Base-by-base conservation (phyloP, 257 asterid species). In the Oldenlandia corymbosa region DNA sequence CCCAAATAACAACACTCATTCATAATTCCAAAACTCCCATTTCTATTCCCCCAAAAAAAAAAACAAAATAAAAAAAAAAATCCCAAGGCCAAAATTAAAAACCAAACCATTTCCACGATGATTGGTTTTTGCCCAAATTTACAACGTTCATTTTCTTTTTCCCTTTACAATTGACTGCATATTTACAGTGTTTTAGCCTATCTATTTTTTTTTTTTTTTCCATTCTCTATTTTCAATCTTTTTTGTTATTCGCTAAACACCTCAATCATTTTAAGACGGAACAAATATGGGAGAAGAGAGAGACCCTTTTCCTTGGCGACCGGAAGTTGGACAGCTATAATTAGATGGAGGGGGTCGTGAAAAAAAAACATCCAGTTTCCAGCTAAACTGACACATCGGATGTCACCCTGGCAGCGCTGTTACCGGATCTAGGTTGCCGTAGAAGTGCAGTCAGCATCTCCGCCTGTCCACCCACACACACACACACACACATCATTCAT, bases 371-470 rank as follows among this genome's bases (percentile, higher is more conserved):
- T n/a, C n/a, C n/a, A n/a, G n/a, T n/a, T n/a, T n/a, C n/a, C 47
- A 13, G 65, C 49, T 70, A 76, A 66, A 71, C 77, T 54, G 80
- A 71, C 85, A 78, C 67, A 61, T 80, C 83, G 75, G 82, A 76
- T 48, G 85, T 63, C 50, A 66, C 69, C 64, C 64, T 56, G 47
- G 87, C 85, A 81, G 80, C 89, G 80, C 51, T 67, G 73, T 79
- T 81, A 68, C 75, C 77, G 83, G 97, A 81, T 84, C 95, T 90
- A 55, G 95, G 92, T 71, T 81, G 95, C 88, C 97, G 79, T 72
- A 90, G 84, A 66, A 90, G 82, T 79, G 80, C 88, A 63, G 85
- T 82, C 74, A 91, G 84, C 75, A 82, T 73, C 71, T 85, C 97
- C 14, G 95, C 95, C 97, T 91, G 93, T 79, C 80, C 84, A 13